Conservation (phyloP, 345 rosid species). For the Sonneratia alba region DNA sequence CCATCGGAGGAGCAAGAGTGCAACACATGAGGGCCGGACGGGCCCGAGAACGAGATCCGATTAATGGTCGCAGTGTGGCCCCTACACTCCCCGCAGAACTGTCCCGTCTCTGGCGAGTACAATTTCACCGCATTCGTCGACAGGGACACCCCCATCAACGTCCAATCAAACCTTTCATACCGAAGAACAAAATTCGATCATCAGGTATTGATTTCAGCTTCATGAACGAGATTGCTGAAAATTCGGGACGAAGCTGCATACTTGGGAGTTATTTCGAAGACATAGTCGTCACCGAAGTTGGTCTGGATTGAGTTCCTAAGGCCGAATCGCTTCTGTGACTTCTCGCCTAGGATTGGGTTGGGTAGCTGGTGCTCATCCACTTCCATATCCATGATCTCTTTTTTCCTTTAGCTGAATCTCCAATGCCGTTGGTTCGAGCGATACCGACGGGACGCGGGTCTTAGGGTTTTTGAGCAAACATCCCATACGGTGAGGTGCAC, state of each 20-base stretch:
- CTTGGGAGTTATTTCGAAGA: slow-evolving; percentile 80
- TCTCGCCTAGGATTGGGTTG: neutral
- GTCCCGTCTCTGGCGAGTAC: slow-evolving; percentile 79
- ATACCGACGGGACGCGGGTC: neutral
- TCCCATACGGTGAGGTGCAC: neutral
- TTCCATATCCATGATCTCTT: slow-evolving; percentile 47
- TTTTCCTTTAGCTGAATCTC: slow-evolving; percentile 12
- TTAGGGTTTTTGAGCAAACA: slow-evolving; percentile 1
- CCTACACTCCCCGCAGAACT: slow-evolving; percentile 70
- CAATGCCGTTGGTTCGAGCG: neutral
- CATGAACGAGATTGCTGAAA: neutral
- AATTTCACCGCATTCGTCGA: slow-evolving; percentile 71
- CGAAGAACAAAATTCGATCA: neutral
- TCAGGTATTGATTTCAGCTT: neutral
- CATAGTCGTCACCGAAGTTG: slow-evolving; percentile 77
- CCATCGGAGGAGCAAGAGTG: slow-evolving; percentile 95
- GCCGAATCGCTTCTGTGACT: slow-evolving; percentile 39
- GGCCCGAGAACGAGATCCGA: slow-evolving; percentile 52
- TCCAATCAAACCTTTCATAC: slow-evolving; percentile 59
- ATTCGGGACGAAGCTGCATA: slow-evolving; percentile 11
- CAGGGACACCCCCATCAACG: slow-evolving; percentile 82
- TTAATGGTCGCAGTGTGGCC: slow-evolving; percentile 68
- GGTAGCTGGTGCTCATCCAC: slow-evolving; percentile 27
- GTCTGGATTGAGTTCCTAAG: slow-evolving; percentile 72
- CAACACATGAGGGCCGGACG: slow-evolving; percentile 52